These are phyloP conservation scores for Alternaria viburni DNA, from an alignment of 2,329 filamentous ascomycete species.

Conservation along the genomic window DNA sequence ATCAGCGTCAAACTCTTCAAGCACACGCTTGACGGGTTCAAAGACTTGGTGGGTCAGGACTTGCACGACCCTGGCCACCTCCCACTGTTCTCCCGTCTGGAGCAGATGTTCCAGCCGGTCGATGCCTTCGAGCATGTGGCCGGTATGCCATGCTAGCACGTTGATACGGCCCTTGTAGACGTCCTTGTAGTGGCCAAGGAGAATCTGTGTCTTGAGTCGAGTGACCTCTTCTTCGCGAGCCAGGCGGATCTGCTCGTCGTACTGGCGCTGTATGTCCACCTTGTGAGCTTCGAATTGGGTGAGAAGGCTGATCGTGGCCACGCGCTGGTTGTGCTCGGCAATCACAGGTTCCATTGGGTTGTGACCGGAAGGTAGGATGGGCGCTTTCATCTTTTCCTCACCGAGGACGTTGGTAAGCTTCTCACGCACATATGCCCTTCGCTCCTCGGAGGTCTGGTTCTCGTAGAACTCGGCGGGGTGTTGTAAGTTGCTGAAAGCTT, in stretches of 20 bases:
- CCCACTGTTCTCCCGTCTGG: neutral
- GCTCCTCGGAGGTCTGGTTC: constrained; percentile 6
- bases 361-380: constrained; percentile 8
- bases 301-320: neutral
- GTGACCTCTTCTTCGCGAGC: neutral
- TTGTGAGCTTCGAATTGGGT: neutral
- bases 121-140: neutral
- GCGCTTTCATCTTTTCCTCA: constrained; percentile 3
- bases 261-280: neutral
- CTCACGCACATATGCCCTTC: neutral
- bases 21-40: neutral
- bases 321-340: constrained; percentile 4
- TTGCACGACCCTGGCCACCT: neutral
- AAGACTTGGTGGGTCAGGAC: neutral
- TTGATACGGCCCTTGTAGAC: constrained; percentile 3
- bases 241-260: neutral
- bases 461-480: neutral
- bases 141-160: constrained; percentile 1
- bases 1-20: constrained; percentile 1
- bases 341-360: constrained; percentile 6
- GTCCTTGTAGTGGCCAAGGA: neutral
- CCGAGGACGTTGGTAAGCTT: constrained; percentile 4
- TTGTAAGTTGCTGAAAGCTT: neutral
- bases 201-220: neutral
- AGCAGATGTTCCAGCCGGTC: neutral